Evolutionary conservation across 352 stramenopile genomes (phyloP), one percentile per base, ranked within the genome.

Genomic region (Globisporangium sylvaticum): DNA sequence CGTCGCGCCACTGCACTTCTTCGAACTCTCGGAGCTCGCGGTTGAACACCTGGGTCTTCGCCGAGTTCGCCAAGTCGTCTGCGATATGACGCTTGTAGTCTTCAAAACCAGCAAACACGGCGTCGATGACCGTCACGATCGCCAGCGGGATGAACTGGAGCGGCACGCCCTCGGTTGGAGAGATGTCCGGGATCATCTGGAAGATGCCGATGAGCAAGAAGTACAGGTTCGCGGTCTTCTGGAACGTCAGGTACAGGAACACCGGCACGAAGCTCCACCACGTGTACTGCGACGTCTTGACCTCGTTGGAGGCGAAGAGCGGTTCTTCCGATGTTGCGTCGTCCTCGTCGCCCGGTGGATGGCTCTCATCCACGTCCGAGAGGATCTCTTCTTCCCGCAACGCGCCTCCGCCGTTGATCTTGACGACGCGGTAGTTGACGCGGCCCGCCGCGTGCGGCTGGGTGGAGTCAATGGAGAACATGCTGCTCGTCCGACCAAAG

Each of bases 131-230:
- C 20, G 87, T 94, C 20, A 95, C 88, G 44, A 94, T 94, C 24
- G 71, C 73, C 20, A 96, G 78, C 44, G 89, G 89, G 18, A 94
- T 70, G 63, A 96, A 94, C 68, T 96, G 87, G 0, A 94, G 74
- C 22, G 89, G 88, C 0, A 94, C 85, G 7, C 89, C 89, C 10
- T 92, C 68, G 0, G 89, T 96, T 0, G 88, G 88, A 0, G 84
- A 95, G 9, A 96, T 87, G 5, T 81, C 75, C 1, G 88, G 88
- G 64, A 95, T 92, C 75, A 94, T 82, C 70, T 96, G 87, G 69
- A 96, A 90, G 54, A 96, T 90, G n/a, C 85, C 86, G 64, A 96
- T 94, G 14, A 93, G 74, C 42, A 96, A 60, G 63, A 96, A 96
- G 68, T 96, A 96, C 64, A 96, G 55, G 66, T 96, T 95, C 27